Evolutionary conservation across 352 stramenopile genomes (phyloP), one percentile per base, ranked within the genome.

Genomic region (Pythium sp.): DNA sequence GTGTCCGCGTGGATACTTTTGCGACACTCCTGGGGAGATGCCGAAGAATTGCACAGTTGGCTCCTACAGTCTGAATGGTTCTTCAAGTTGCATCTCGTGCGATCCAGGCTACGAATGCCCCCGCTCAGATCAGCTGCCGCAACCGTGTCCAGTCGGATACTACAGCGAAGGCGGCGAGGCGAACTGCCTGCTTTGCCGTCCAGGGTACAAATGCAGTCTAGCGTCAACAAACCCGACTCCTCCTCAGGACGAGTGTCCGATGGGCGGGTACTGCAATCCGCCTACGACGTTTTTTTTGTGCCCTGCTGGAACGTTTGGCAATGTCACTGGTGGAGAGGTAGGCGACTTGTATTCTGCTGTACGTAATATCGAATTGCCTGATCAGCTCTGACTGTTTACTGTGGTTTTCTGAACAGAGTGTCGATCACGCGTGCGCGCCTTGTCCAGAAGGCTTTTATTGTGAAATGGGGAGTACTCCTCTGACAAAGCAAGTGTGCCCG

Each of bases 251-350:
- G 89, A 90, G n/a, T 98, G 91, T 60, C 86, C 87, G 0, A 91
- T 96, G 71, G 92, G 91, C 2, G 89, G 87, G 7, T 97, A 96
- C 57, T 97, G 91, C 69, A 96, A 95, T 64, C 89, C 90, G 22
- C 64, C 92, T 1, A 92, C 79, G 7, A 95, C 80, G 0, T 93
- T 94, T 55, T 94, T 93, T 62, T 68, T 86, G 55, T 98, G 93
- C 68, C 92, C 93, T 2, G 76, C 83, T 41, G 93, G 93, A 5
- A 97, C 90, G 0, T 95, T 88, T 61, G 92, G 92, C 20, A 96
- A 95, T 54, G 77, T 86, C 12, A 94, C 84, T 12, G 88, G 84
- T 24, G 87, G 88, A 55, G 73, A 93, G 77, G 86, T 93, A 73
- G n/a, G 32, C 9, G 20, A 24, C 8, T 43, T 34, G 11, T 28